Evolutionary conservation across 768 basidiomycete species (phyloP), one percentile per base, ranked within the genome.

Genomic region (Chlorophyllum brunneum): DNA sequence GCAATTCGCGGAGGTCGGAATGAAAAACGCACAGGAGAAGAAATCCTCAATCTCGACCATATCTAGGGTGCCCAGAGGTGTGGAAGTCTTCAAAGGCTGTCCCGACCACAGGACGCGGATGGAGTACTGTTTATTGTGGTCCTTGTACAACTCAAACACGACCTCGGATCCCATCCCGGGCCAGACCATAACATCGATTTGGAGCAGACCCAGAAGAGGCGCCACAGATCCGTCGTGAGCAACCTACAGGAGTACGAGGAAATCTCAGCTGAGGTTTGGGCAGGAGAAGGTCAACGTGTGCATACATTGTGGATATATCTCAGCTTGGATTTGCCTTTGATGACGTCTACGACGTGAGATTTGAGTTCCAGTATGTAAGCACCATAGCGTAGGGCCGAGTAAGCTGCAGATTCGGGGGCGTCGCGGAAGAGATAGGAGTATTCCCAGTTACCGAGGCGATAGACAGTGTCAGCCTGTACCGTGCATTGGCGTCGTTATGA

Each of bases 361-460:
- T 69, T 70, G 18, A 79, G 61, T 54, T 80, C 77, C 2, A 77
- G 64, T 36, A 75, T 60, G 71, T 72, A 80, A 1, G 67, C 75
- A 0, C 78, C 78, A 38, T 73, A 78, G 51, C 64, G 67, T n/a
- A 77, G 58, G 2, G 73, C 65, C 10, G 75, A 59, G 45, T 77
- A 78, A 49, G 70, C 58, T 0, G 75, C 63, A 1, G 77, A 76
- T 7, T 69, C 63, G 23, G 72, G 70, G 0, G 76, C 75, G 44
- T 77, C 75, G 1, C 77, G 69, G 61, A 61, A 78, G 23, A 72
- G 66, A 70, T 70, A 84, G 52, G 69, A 77, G 54, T 83, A 82
- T 61, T 83, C 81, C 79, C 80, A 83, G 53, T 80, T 79, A 0
- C 80, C 81, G 4, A 81, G 69, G 16, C 78, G 71, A 57, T 75